phyloP scores from a whole-genome alignment of 768 basidiomycete species.

The Antrodiella citrinella region DNA sequence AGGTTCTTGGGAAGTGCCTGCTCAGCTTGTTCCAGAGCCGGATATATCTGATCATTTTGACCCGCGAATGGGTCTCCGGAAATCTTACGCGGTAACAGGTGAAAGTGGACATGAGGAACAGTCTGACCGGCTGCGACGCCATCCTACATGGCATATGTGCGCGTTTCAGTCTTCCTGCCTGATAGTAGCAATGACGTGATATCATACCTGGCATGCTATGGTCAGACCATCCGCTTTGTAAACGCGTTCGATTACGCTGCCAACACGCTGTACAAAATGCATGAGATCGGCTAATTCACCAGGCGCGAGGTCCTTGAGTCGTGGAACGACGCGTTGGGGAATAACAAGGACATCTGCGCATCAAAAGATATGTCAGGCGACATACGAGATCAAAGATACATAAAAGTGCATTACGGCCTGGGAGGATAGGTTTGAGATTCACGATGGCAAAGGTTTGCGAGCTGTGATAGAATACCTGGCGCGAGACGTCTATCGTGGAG shows the following conservation, averaged over 20 bases:
- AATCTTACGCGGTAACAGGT: constrained; percentile 77
- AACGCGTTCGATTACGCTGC: constrained; percentile 68
- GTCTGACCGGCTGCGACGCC: constrained; percentile 79
- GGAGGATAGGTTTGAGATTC: constrained; percentile 90
- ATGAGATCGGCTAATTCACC: constrained; percentile 78
- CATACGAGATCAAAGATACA: constrained; percentile 21
- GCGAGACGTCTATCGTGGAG: constrained; percentile 73
- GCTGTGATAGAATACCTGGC: constrained; percentile 66
- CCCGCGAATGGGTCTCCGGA: constrained; percentile 56
- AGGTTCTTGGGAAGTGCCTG: constrained; percentile 37
- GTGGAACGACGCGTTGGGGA: constrained; percentile 39
- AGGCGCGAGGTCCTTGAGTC: constrained; percentile 38
- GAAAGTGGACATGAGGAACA: constrained; percentile 95
- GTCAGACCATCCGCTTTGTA: constrained; percentile 83
- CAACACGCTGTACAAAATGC: constrained; percentile 69
- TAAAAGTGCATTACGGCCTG: constrained; percentile 71
- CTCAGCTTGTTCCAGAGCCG: constrained; percentile 64
- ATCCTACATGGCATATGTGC: constrained; percentile 42
- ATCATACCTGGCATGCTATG: constrained; percentile 76
- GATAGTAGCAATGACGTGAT: not conserved
- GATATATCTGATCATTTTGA: constrained; percentile 71
- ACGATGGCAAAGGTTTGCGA: constrained; percentile 72
- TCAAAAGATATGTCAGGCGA: not conserved
- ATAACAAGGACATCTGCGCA: constrained; percentile 47
- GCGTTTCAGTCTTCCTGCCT: not conserved